Base-by-base conservation (phyloP, 1,284 basidiomycete genomes). In the Rugiboletus extremiorientalis region DNA sequence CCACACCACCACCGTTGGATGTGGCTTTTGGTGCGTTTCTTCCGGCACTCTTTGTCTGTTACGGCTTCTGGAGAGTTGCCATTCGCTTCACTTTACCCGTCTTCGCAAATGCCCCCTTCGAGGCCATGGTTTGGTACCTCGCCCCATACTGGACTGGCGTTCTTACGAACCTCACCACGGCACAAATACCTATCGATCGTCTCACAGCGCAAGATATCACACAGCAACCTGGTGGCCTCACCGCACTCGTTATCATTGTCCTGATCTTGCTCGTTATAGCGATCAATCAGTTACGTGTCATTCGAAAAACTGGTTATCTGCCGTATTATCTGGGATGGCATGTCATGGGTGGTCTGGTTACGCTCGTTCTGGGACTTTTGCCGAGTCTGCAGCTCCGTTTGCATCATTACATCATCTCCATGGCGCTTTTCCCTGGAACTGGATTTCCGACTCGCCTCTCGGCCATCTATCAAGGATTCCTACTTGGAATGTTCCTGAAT, bases 101-200 rank as follows among this genome's bases (percentile, higher is more conserved):
- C 2, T 94, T 94, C 69, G 68, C 76, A 40, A 80, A 79, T 34
- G 79, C 84, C 33, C 89, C 91, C 1, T 71, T 95, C 28, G 93
- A 96, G 72, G 77, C 84, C 2, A 80, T 82, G 28, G 71, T 94
- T 22, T 87, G 85, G 78, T 94, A 90, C 68, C 78, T 94, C 22
- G 85, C 77, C 4, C 84, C 89, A 14, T 95, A 84, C 72, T 95
- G 93, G 93, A 79, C 85, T n/a, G 91, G 91, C 1, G 76, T 89
- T 30, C 76, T 89, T 30, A 77, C 83, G 46, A 89, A 89, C 65
- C 72, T 87, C 30, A 86, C 86, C 27, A 79, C 80, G 45, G 85
- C 84, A 66, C 80, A 82, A 65, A 85, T 93, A 40, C 92, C 91
- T 14, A 85, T 94, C 54, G 80, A 85, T 64, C 82, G 90, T 20